Evolutionary conservation across 2,329 filamentous ascomycete genomes (phyloP), one percentile per base, ranked within the genome.

Genomic region (Sarocladium oryzae): DNA sequence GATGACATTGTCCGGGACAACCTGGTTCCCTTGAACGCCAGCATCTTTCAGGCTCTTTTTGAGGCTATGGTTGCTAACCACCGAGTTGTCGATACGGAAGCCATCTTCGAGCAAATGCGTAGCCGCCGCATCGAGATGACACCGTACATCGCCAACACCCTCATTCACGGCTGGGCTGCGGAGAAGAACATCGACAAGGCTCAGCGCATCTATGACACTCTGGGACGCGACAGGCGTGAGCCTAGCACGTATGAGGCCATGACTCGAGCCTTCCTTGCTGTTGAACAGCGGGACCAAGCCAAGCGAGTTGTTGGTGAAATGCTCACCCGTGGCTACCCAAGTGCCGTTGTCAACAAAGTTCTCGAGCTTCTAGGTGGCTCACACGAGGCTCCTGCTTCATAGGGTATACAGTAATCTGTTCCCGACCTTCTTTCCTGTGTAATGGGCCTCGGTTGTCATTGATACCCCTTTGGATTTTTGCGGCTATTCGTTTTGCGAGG

Each of bases 241-340:
- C 93, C 93, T 3, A 96, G 90, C 74, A 99, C 93, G 4, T 99
- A 99, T 67, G 93, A 99, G 72, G 91, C 92, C 36, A 99, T 99
- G 93, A 96, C 91, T 4, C 81, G 93, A 41, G 93, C 93, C 1
- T 96, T 86, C 70, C 81, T 99, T 51, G 84, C 89, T 10, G 86
- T 86, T 3, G 89, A 95, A 64, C 83, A 95, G 64, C 84, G 88
- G 30, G 78, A 84, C 46, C 77, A 80, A 53, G 93, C 93, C 35
- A 84, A 89, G 70, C 70, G 64, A 10, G 86, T 96, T 13, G 91
- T 96, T 21, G 79, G 86, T 51, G 93, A 99, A 76, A 96, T 96
- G 80, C 76, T 96, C 32, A 84, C 83, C 43, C 82, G 93, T 52
- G 91, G 91, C 35, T 99, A 97, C 64, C 93, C 93, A 43, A 82